These are phyloP conservation scores for Fusarium nygamai DNA, from an alignment of 2,329 filamentous ascomycete genomes.

Conservation along the genomic window DNA sequence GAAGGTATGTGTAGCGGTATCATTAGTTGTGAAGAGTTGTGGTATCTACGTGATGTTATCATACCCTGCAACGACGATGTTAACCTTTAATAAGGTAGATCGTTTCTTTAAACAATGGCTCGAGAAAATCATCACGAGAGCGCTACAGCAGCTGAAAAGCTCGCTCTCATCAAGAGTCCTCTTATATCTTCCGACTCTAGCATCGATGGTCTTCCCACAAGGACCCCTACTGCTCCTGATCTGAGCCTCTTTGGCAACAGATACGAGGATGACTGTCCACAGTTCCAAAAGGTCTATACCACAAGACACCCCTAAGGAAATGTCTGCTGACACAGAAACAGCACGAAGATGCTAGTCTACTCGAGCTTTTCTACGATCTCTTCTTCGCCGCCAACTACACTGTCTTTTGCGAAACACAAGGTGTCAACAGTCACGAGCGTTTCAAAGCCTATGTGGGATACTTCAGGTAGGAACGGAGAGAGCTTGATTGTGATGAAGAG, in stretches of 20 bases:
- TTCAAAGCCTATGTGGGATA: conserved; percentile 51
- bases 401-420: conserved; percentile 58
- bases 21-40: not conserved
- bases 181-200: conserved; percentile 34
- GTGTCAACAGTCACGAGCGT: conserved; percentile 45
- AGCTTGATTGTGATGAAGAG: too few species aligned
- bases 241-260: conserved; percentile 41
- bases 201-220: not conserved
- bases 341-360: conserved; percentile 50
- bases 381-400: conserved; percentile 69
- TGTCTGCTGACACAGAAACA: conserved; percentile 7
- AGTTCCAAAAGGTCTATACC: conserved; percentile 39
- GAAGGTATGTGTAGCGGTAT: not conserved
- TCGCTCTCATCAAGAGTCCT: conserved; percentile 48
- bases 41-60: too few species aligned
- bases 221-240: conserved; percentile 16
- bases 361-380: conserved; percentile 53
- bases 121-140: conserved; percentile 1
- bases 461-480: conserved; percentile 42
- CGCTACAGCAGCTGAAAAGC: conserved; percentile 37
- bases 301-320: fast-evolving
- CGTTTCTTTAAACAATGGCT: conserved; percentile 27
- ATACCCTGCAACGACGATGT: not conserved
- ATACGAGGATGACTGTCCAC: conserved; percentile 35
- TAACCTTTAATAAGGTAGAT: not conserved